These are phyloP conservation scores for Trichodelitschia bisporula DNA, from an alignment of 495 filamentous ascomycete genomes.

Conservation along the genomic window DNA sequence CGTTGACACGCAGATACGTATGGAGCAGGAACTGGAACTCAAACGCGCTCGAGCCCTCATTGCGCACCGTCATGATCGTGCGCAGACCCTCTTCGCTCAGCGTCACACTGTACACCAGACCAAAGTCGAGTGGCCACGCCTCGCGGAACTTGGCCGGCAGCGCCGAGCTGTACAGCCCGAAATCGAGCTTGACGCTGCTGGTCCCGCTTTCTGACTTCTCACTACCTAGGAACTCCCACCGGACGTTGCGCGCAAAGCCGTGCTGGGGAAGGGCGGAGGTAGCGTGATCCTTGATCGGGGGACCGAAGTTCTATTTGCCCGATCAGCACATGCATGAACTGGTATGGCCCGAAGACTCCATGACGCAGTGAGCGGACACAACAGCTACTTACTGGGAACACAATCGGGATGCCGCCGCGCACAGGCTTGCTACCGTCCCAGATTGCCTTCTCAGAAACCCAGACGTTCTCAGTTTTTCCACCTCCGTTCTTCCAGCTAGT, in stretches of 20 bases:
- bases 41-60: conserved; percentile 54
- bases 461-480: conserved; percentile 60
- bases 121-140: conserved; percentile 65
- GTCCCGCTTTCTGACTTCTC: conserved; percentile 26
- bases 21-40: conserved; percentile 87
- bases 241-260: conserved; percentile 76
- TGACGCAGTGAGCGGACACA: no score
- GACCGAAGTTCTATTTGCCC: conserved; percentile 60
- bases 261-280: conserved; percentile 68
- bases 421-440: conserved; percentile 43
- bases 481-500: conserved; percentile 67
- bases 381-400: conserved; percentile 56
- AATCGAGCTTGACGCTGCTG: conserved; percentile 63
- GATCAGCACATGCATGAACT: neutral
- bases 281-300: conserved; percentile 42
- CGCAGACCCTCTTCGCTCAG: conserved; percentile 46
- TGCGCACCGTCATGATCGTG: conserved; percentile 69
- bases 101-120: conserved; percentile 77
- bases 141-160: conserved; percentile 35
- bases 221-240: conserved; percentile 56
- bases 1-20: conserved; percentile 62
- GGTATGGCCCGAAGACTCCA: neutral
- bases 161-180: conserved; percentile 55
- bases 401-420: conserved; percentile 66
- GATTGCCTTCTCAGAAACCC: conserved; percentile 52